Evolutionary conservation across 2,329 filamentous ascomycete species (phyloP), one percentile per base, ranked within the genome.

Genomic region (Monilinia vaccinii-corymbosi): DNA sequence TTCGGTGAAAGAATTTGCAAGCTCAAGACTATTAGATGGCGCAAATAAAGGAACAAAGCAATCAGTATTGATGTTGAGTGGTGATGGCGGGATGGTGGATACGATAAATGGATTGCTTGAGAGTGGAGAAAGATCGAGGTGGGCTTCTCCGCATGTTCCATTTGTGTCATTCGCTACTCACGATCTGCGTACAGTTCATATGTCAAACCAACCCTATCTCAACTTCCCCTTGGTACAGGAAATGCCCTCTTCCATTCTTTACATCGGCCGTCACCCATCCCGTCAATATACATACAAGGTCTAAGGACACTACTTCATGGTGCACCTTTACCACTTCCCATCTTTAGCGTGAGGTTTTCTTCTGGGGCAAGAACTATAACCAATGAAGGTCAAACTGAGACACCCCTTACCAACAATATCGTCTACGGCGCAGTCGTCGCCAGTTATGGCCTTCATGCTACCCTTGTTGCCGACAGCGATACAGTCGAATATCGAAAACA

Each of bases 401-500:
- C 64, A 2, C 64, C 66, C 1, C 60, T 72, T 8, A 49, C 53
- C 1, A 64, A 68, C 8, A 63, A 67, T 48, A 53, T 60, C 58
- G 76, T 87, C 28, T 81, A 88, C 68, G 92, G 91, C 31, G 88
- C 87, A 28, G 90, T 97, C 25, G 92, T 97, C 2, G 87, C 86
- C 48, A 94, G 88, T 72, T 96, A 95, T 81, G 93, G 89, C 23
- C 84, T 97, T 69, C 93, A 97, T 70, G 89, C 92, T 34, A 85
- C 87, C 46, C 80, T 97, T 4, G 91, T 97, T 25, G 91, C 89
- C 67, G 91, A 97, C 75, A 94, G 89, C 73, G 93, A 97, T 73
- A 95, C 92, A 0, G 77, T 82, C 0, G 87, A 84, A 65, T 93
- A 93, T 73, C 86, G 93, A 63, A 82, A 83, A 65, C 86, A 88